Evolutionary conservation across 306 rosid species (phyloP).

Genomic region (Quercus bicolor): DNA sequence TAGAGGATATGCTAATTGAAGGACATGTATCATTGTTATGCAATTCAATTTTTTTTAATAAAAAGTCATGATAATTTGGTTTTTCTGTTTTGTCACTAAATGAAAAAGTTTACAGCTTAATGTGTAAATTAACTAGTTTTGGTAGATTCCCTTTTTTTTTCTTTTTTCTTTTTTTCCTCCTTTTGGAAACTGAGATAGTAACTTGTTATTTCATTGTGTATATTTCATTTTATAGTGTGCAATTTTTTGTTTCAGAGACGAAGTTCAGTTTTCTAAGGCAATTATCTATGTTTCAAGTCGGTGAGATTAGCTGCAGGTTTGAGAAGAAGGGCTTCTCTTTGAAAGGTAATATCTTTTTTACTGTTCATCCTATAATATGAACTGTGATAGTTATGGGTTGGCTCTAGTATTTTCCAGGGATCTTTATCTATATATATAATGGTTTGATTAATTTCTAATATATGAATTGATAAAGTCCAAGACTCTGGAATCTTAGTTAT

Average conservation of each 20-base stretch:
- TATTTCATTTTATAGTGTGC: too few relatives aligned
- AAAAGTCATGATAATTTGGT: conserved; percentile 39
- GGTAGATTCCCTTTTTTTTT: neutral
- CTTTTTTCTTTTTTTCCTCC: too few relatives aligned
- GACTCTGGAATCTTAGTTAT: neutral
- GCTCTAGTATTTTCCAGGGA: neutral
- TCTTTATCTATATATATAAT: neutral
- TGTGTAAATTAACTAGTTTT: neutral
- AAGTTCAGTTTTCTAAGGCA: neutral
- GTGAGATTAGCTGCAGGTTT: conserved; percentile 83
- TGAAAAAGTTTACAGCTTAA: neutral
- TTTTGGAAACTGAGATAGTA: neutral
- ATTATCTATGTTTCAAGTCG: conserved; percentile 43
- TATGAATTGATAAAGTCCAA: neutral
- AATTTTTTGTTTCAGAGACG: too few relatives aligned
- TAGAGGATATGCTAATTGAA: conserved; percentile 70
- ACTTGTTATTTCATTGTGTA: neutral
- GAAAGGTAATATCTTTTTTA: conserved; percentile 39
- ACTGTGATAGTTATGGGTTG: neutral
- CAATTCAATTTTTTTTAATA: conserved; percentile 48
- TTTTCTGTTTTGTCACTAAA: conserved; percentile 27
- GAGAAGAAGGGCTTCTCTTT: conserved; percentile 90
- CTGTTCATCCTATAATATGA: neutral
- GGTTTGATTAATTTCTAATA: neutral
- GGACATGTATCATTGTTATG: conserved; percentile 63